phyloP scores from a whole-genome alignment of 139 green algal species.

The Micractinium conductrix region DNA sequence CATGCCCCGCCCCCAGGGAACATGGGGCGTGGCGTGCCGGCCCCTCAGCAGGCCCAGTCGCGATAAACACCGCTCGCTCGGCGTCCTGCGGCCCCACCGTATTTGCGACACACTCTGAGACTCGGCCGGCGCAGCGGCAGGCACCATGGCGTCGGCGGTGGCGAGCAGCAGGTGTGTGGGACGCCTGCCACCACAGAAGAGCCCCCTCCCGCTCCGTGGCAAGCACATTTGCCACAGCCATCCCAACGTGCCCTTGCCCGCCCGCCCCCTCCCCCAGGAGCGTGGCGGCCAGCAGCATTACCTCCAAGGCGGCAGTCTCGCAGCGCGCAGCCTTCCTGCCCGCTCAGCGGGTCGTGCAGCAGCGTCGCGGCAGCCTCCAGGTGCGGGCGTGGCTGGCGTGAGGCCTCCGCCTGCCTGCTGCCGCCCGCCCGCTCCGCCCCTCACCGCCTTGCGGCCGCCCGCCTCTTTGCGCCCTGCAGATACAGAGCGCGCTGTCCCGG shows the following conservation, averaged over 20 bases:
- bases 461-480: constrained; percentile 47
- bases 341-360: constrained; percentile 23
- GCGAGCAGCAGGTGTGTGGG: background rate
- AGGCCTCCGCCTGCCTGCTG: background rate
- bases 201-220: background rate
- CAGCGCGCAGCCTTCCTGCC: constrained; percentile 33
- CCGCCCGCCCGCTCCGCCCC: no score
- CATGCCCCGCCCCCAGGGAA: no score
- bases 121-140: no score
- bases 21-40: no score
- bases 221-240: background rate
- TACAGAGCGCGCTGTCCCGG: constrained; percentile 75
- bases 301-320: constrained; percentile 22
- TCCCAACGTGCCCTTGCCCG: no score
- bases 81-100: no score
- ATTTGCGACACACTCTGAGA: no score
- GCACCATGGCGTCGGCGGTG: constrained; percentile 9
- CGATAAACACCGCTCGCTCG: no score
- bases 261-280: background rate
- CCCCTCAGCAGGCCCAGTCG: no score
- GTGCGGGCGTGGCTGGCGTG: background rate
- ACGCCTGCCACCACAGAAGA: background rate
- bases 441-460: background rate
- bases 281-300: constrained; percentile 25
- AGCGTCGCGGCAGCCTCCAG: constrained; percentile 32